phyloP scores from a whole-genome alignment of 495 filamentous ascomycete genomes.

The Diplogelasinospora grovesii region DNA sequence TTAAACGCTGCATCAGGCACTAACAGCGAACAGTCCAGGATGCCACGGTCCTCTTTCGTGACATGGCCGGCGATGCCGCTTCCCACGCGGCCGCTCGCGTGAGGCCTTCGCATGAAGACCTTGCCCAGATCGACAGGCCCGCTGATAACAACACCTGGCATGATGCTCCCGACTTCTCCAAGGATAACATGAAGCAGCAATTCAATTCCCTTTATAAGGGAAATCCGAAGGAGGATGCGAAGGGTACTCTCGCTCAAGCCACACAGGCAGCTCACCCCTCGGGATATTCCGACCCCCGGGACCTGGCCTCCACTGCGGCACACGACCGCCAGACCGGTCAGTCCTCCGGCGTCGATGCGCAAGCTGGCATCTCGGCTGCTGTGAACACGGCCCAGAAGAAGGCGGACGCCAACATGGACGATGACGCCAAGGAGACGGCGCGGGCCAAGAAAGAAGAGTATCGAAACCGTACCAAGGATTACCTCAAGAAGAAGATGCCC shows the following conservation, averaged over 20 bases:
- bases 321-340: slow-evolving; percentile 25
- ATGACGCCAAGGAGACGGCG: slow-evolving; percentile 56
- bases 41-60: slow-evolving; percentile 72
- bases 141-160: slow-evolving; percentile 93
- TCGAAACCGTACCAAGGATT: slow-evolving; percentile 58
- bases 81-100: slow-evolving; percentile 71
- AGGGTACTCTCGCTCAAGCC: slow-evolving; percentile 24
- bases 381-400: slow-evolving; percentile 43
- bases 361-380: slow-evolving; percentile 43
- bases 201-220: slow-evolving; percentile 51
- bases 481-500: slow-evolving; percentile 77
- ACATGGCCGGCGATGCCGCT: slow-evolving; percentile 87
- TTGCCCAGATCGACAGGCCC: slow-evolving; percentile 70
- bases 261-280: slow-evolving; percentile 22
- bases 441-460: slow-evolving; percentile 34
- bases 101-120: slow-evolving; percentile 70
- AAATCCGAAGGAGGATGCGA: slow-evolving; percentile 48
- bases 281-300: slow-evolving; percentile 17
- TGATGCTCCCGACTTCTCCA: slow-evolving; percentile 72
- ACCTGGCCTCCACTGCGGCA: slow-evolving; percentile 18
- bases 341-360: slow-evolving; percentile 48
- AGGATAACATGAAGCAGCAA: slow-evolving; percentile 61
- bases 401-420: slow-evolving; percentile 46
- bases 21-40: slow-evolving; percentile 76
- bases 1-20: slow-evolving; percentile 12